Conservation (phyloP, 768 basidiomycete genomes). For the Candolleomyces efflorescens region DNA sequence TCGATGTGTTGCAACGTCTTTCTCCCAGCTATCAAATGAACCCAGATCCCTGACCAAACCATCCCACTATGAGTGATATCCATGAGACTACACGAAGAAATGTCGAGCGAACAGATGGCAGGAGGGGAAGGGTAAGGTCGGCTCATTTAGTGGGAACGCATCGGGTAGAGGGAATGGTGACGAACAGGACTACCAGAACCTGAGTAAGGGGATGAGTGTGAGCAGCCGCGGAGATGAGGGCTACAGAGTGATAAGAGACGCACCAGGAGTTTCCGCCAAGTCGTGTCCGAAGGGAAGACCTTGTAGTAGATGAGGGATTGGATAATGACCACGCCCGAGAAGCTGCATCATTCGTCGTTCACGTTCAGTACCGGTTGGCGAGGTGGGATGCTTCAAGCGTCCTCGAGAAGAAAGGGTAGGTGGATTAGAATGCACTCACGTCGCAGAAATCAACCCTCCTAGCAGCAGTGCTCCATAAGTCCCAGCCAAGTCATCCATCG, state of each 20-base stretch:
- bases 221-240: neutral
- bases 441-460: slow-evolving; percentile 6
- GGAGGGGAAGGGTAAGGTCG: neutral
- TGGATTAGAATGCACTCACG: neutral
- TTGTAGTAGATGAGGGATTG: slow-evolving; percentile 10
- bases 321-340: slow-evolving; percentile 6
- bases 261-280: slow-evolving; percentile 5
- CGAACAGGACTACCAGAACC: slow-evolving; percentile 4
- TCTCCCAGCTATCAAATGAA: slow-evolving; percentile 1
- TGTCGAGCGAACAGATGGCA: neutral
- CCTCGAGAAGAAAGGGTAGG: neutral
- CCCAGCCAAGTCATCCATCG: slow-evolving; percentile 6
- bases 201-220: neutral
- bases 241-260: neutral
- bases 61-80: slow-evolving; percentile 6
- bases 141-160: too few species aligned
- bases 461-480: slow-evolving; percentile 9
- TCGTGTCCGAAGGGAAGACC: slow-evolving; percentile 4
- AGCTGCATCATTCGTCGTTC: neutral
- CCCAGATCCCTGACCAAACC: slow-evolving; percentile 10
- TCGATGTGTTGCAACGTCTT: slow-evolving; percentile 5
- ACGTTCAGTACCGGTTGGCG: neutral
- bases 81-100: slow-evolving; percentile 1
- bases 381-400: neutral
- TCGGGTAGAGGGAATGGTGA: neutral